Evolutionary conservation across 306 rosid species (phyloP).

Genomic region (Prunus mume): DNA sequence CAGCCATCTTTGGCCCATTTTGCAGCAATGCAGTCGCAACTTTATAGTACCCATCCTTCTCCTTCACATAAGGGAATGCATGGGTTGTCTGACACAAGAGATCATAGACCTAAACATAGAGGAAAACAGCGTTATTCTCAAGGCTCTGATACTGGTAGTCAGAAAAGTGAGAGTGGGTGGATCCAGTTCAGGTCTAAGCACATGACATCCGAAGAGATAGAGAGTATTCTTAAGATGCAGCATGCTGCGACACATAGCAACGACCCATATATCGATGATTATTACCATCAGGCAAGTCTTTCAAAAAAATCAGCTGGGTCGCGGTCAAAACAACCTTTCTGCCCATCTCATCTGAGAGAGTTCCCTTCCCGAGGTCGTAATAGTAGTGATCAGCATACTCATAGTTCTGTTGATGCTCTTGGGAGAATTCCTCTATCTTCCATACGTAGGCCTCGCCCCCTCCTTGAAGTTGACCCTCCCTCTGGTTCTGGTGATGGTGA

Average conservation of each 20-base stretch:
- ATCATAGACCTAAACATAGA: slow-evolving; percentile 69
- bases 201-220: slow-evolving; percentile 86
- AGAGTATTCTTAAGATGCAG: slow-evolving; percentile 92
- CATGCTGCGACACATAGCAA: slow-evolving; percentile 92
- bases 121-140: slow-evolving; percentile 65
- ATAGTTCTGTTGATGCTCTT: slow-evolving; percentile 84
- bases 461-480: slow-evolving; percentile 91
- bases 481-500: slow-evolving; percentile 50
- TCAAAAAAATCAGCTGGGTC: slow-evolving; percentile 73
- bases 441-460: slow-evolving; percentile 97
- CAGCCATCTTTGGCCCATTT: slow-evolving; percentile 58
- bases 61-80: slow-evolving; percentile 68
- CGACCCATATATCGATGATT: slow-evolving; percentile 98
- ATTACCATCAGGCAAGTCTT: slow-evolving; percentile 88
- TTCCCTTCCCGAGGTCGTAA: slow-evolving; percentile 71
- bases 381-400: slow-evolving; percentile 82
- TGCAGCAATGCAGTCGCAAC: slow-evolving; percentile 53
- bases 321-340: slow-evolving; percentile 71
- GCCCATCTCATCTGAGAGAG: slow-evolving; percentile 90
- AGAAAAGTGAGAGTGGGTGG: slow-evolving; percentile 64
- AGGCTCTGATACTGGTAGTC: slow-evolving; percentile 61
- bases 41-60: slow-evolving; percentile 47
- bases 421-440: slow-evolving; percentile 95
- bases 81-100: slow-evolving; percentile 76
- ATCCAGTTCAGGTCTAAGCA: slow-evolving; percentile 79